Base-by-base conservation (phyloP, 2,329 filamentous ascomycete species). In the Venturia aucupariae region DNA sequence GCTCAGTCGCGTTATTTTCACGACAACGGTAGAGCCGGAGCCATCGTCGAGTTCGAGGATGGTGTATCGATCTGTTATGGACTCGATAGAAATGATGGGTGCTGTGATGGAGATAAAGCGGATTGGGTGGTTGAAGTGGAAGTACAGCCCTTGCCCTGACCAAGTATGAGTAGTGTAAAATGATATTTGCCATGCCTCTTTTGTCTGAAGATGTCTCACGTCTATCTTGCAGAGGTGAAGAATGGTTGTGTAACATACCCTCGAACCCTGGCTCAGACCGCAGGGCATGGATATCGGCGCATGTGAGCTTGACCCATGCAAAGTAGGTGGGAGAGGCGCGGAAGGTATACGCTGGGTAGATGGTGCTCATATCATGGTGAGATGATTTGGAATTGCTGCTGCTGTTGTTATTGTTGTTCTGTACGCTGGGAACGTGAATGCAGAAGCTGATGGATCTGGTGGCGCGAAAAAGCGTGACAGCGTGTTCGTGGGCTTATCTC, bases 331-430 rank as follows among this genome's bases (percentile, higher is more conserved):
- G 81, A 6, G 85, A 86, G 42, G 78, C 78, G 59, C 75, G 74
- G 72, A 84, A 86, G 76, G 83, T 86, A 72, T 81, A 85, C 44
- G 81, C 81, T 19, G 84, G 83, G 67, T 86, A 86, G 67, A 84
- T 59, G 30, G 24, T 54, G 42, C 22, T 57, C 64, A 65, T 65
- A 46, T 59, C 64, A 65, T 65, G 61, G 51, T 57, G 51, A 4
- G 8, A 17, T 22, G 17, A 19, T 35, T 19, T 32, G 27, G 30
- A 30, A 17, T 35, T 57, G 17, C 1, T 57, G 27, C 10, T 57
- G 27, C 35, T 57, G 51, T 57, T 32, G 51, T 55, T 32, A 19
- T 55, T 19, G 27, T 30, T 30, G 48, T 32, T 55, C 35, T 35
- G 51, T 55, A 3, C 15, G 24, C 24, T 8, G 13, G 2, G 24